Conservation (phyloP, 192 early-diverging fungal species). For the Linnemannia hyalina region DNA sequence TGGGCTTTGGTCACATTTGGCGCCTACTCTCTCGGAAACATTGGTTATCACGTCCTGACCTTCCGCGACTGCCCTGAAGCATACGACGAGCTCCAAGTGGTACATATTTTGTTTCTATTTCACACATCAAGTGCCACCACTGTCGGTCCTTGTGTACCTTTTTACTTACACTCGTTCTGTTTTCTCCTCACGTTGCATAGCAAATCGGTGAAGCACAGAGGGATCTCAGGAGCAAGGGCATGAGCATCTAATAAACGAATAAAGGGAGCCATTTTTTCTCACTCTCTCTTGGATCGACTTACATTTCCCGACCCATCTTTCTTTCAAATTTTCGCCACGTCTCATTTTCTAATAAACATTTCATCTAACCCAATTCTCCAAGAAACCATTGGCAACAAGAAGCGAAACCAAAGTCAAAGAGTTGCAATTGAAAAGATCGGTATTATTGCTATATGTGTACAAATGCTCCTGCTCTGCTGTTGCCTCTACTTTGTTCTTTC, state of each 20-base stretch:
- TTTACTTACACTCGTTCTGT: conserved; percentile 1
- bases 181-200: conserved; percentile 57
- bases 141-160: not conserved
- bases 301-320: not conserved
- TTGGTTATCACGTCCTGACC: conserved; percentile 88
- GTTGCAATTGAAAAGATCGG: not conserved
- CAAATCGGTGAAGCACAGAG: conserved; percentile 87
- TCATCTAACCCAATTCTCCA: not conserved
- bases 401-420: not conserved
- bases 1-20: conserved; percentile 88
- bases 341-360: conserved; percentile 1
- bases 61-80: conserved; percentile 96
- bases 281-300: not conserved
- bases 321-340: conserved; percentile 12
- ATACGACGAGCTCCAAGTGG: conserved; percentile 82
- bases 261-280: conserved; percentile 10
- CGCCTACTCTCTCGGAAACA: conserved; percentile 87
- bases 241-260: conserved; percentile 60
- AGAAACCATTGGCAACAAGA: not conserved
- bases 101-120: conserved; percentile 48
- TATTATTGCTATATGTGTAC: conserved; percentile 9
- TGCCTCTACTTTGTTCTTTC: not conserved
- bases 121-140: not conserved
- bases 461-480: not conserved
- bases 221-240: conserved; percentile 80